phyloP scores from a whole-genome alignment of 148 eudicot species.

The Mesembryanthemum crystallinum region DNA sequence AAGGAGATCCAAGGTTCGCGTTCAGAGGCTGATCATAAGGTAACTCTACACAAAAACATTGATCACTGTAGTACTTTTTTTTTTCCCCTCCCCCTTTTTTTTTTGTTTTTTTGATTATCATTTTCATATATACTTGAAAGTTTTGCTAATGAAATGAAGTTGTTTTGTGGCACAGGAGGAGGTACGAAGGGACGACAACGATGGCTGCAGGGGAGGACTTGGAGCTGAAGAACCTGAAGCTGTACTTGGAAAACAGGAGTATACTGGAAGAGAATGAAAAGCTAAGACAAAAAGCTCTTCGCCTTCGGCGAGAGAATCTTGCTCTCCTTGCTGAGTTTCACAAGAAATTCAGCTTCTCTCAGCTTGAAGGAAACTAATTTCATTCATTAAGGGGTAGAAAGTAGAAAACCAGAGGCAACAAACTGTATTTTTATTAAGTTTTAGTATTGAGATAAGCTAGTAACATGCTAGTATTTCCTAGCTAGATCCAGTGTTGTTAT shows the following conservation, averaged over 20 bases:
- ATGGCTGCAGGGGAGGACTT: conserved; percentile 31
- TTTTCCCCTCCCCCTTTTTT: not conserved
- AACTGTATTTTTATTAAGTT: too few relatives aligned
- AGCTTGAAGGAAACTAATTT: not conserved
- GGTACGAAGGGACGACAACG: conserved; percentile 24
- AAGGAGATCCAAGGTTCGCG: conserved; percentile 37
- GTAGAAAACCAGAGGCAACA: too few relatives aligned
- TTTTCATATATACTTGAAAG: not conserved
- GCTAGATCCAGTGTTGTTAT: not conserved
- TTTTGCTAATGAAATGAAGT: not conserved
- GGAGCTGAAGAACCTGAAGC: conserved; percentile 67
- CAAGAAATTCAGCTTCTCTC: conserved; percentile 34
- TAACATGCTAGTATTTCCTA: not conserved
- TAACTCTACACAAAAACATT: not conserved
- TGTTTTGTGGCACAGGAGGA: conserved; percentile 21
- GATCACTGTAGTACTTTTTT: not conserved
- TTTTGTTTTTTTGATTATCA: not conserved
- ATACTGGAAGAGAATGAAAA: conserved; percentile 70
- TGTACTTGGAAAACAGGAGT: conserved; percentile 73
- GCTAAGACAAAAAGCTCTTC: conserved; percentile 57
- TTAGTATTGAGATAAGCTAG: not conserved
- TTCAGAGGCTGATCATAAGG: conserved; percentile 29
- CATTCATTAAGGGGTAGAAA: not conserved
- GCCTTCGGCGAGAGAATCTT: conserved; percentile 66
- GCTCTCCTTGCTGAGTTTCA: conserved; percentile 52